phyloP scores from a whole-genome alignment of 345 rosid species.

The Raphanus sativus region DNA sequence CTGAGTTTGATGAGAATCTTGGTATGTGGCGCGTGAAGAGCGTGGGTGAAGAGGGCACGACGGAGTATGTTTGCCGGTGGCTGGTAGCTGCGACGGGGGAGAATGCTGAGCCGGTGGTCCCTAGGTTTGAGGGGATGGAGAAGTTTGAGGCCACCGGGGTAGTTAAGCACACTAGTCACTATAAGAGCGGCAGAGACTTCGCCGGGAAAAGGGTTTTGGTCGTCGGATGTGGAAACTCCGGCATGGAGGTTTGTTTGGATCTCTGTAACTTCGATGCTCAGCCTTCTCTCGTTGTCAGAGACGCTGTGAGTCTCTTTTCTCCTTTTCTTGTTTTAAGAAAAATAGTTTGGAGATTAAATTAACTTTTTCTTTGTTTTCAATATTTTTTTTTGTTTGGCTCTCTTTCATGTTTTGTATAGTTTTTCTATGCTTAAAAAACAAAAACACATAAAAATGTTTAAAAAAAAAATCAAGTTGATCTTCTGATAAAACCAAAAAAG shows the following conservation, averaged over 20 bases:
- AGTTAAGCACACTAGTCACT: slow-evolving; percentile 62
- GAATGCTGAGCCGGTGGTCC: slow-evolving; percentile 83
- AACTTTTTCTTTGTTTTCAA: neutral
- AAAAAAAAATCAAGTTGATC: neutral
- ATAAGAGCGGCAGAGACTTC: slow-evolving; percentile 66
- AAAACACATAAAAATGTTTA: neutral
- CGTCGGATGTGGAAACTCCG: slow-evolving; percentile 96
- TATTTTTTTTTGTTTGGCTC: neutral
- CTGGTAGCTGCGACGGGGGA: slow-evolving; percentile 90
- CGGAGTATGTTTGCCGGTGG: slow-evolving; percentile 66
- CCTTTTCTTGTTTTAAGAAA: neutral
- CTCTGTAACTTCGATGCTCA: slow-evolving; percentile 71
- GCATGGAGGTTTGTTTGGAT: slow-evolving; percentile 98
- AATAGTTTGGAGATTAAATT: neutral
- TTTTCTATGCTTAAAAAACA: neutral
- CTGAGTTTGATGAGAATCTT: slow-evolving; percentile 47
- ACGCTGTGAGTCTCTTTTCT: slow-evolving; percentile 52
- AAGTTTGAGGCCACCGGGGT: slow-evolving; percentile 50
- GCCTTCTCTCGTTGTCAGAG: slow-evolving; percentile 89
- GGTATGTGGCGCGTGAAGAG: slow-evolving; percentile 65
- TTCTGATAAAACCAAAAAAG: neutral
- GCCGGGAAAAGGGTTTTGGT: slow-evolving; percentile 72
- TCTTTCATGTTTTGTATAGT: neutral
- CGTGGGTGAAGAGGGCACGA: slow-evolving; percentile 27
- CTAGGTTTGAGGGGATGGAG: slow-evolving; percentile 65